phyloP scores from a whole-genome alignment of 176 grass and related monocot species.

The Elaeis guineensis region DNA sequence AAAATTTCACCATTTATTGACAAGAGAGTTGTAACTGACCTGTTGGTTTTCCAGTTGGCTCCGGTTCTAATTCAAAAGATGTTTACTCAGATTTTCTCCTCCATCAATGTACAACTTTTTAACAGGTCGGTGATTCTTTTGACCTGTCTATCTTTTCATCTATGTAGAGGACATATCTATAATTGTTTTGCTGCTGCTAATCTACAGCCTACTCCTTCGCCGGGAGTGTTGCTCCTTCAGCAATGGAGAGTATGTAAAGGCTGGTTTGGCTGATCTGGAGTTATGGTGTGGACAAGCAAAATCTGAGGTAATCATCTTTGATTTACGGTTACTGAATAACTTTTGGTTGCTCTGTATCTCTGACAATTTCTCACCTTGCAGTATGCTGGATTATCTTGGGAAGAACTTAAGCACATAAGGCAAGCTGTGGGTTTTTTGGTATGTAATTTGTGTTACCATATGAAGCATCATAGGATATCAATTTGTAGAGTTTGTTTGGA shows the following conservation, averaged over 20 bases:
- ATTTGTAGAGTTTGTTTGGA: too few relatives aligned
- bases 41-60: conserved; percentile 38
- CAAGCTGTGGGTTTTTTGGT: conserved; percentile 5
- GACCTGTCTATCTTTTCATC: conserved; percentile 12
- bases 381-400: conserved; percentile 3
- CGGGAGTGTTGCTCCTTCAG: conserved; percentile 98
- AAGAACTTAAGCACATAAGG: conserved; percentile 3
- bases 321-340: neutral
- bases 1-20: conserved; percentile 14
- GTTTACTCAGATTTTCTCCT: conserved; percentile 86
- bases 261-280: conserved; percentile 1
- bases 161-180: neutral
- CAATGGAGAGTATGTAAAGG: conserved; percentile 50
- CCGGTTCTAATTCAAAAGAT: conserved; percentile 76
- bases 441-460: neutral
- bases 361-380: neutral
- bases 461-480: neutral
- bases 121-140: conserved; percentile 47
- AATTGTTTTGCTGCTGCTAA: conserved; percentile 4
- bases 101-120: conserved; percentile 87
- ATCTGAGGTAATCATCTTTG: neutral
- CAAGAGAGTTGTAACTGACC: neutral
- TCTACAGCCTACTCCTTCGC: conserved; percentile 78
- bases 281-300: neutral
- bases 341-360: neutral